A percentile compares a stretch with the other conserved stretches of the same genome.
phyloP scores from a whole-genome alignment of 163 green algal species.

The Prototheca stagnorum region DNA sequence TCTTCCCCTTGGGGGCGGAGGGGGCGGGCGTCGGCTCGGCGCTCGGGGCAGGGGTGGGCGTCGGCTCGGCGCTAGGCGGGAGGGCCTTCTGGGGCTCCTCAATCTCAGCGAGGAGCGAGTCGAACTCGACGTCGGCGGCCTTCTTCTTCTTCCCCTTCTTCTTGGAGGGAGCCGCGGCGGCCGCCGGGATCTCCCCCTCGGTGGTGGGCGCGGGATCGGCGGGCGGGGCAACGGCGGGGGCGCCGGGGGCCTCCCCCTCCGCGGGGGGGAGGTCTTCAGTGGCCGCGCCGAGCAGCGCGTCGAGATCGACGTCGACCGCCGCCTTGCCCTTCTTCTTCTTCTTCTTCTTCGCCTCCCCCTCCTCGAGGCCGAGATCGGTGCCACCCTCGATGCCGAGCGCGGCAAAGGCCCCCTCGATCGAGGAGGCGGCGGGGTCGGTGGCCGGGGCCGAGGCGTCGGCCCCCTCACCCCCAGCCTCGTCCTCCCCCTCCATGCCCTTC shows the following conservation, averaged over 20 bases:
- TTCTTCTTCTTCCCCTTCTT: constrained; percentile 11
- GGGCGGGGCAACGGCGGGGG: too few species aligned
- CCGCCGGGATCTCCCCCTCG: background rate
- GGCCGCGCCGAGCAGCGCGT: background rate
- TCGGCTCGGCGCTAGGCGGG: background rate
- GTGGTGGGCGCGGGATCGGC: background rate
- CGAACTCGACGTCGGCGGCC: constrained; percentile 40
- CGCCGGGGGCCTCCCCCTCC: too few species aligned
- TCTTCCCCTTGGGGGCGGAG: constrained; percentile 1
- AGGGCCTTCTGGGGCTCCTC: constrained; percentile 27
- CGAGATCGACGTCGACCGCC: constrained; percentile 3
- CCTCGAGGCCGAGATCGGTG: background rate
- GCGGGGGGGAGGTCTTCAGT: too few species aligned
- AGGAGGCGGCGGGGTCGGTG: background rate
- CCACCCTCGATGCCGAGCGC: background rate
- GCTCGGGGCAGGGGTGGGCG: background rate
- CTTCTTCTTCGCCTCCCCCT: constrained; percentile 1
- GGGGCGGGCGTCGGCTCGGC: background rate
- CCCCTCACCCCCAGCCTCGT: background rate
- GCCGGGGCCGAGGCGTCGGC: too few species aligned
- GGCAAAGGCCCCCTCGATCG: background rate
- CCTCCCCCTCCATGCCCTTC: constrained; percentile 11
- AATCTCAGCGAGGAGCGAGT: constrained; percentile 46
- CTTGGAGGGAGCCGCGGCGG: too few species aligned
- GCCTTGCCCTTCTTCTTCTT: constrained; percentile 25